Evolutionary conservation across 345 rosid genomes (phyloP).

Genomic region (Toxicodendron radicans): DNA sequence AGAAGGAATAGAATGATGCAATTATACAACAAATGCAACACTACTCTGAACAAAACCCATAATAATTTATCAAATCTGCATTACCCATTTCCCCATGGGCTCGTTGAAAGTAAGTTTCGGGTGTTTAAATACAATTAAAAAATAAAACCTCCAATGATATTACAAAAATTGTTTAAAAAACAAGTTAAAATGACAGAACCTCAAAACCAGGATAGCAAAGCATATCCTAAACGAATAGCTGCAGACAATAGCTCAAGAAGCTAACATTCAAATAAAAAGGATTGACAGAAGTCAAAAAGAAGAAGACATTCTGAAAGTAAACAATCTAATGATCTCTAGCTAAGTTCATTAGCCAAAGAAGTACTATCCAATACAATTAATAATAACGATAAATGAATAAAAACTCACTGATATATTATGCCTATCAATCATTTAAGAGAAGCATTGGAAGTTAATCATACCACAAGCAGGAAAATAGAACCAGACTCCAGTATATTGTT

Average conservation of each 20-base stretch:
- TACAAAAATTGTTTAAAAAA: neutral
- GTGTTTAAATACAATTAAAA: neutral
- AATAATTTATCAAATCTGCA: neutral
- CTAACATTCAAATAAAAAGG: neutral
- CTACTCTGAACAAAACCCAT: neutral
- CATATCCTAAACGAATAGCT: neutral
- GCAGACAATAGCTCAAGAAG: neutral
- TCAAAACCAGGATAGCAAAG: slow-evolving; percentile 14
- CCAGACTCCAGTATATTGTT: neutral
- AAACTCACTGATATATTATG: neutral
- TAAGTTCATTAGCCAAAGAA: neutral
- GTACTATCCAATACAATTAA: neutral
- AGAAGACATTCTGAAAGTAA: neutral
- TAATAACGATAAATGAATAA: neutral
- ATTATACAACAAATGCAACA: neutral
- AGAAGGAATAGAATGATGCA: neutral
- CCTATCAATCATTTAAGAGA: neutral
- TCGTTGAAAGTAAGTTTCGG: neutral
- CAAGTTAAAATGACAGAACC: neutral
- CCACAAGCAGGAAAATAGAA: neutral
- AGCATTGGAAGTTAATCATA: no score
- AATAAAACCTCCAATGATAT: neutral
- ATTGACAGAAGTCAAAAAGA: neutral
- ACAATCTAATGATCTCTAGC: neutral
- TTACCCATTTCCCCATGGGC: neutral